Evolutionary conservation across 1,284 basidiomycete species (phyloP).

Genomic region (Trichosporon sp.): DNA sequence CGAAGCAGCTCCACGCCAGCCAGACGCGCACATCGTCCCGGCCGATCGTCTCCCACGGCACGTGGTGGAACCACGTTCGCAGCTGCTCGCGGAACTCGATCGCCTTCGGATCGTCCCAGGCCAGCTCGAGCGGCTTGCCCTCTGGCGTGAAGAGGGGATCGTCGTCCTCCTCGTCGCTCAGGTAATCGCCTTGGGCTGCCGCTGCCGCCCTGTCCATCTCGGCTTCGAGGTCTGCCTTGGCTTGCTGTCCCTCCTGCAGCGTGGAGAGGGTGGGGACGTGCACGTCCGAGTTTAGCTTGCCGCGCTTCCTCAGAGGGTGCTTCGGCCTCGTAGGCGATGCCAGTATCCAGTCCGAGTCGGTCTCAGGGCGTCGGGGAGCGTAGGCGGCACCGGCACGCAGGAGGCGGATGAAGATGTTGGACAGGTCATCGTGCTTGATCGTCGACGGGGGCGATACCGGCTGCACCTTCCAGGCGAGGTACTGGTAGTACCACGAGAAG

Average conservation of each 20-base stretch:
- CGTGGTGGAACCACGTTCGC: constrained; percentile 57
- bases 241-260: background rate
- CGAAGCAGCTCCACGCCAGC: constrained; percentile 80
- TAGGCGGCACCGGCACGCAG: constrained; percentile 55
- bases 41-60: constrained; percentile 66
- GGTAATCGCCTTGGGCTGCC: constrained; percentile 3
- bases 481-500: constrained; percentile 67
- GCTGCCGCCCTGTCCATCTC: constrained; percentile 7
- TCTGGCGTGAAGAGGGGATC: constrained; percentile 15
- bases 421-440: constrained; percentile 53
- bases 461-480: constrained; percentile 57
- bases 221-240: constrained; percentile 16
- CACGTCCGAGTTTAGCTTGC: constrained; percentile 4
- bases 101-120: constrained; percentile 36
- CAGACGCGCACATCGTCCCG: constrained; percentile 64
- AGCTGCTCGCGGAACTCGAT: constrained; percentile 46
- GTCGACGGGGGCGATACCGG: constrained; percentile 50
- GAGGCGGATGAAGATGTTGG: constrained; percentile 56
- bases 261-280: background rate
- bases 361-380: background rate
- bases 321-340: background rate
- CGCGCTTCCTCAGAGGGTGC: constrained; percentile 1
- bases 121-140: constrained; percentile 20
- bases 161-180: constrained; percentile 20
- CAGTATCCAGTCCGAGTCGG: background rate